Conservation (phyloP, 2,329 filamentous ascomycete genomes). For the Trichoderma lentiforme region DNA sequence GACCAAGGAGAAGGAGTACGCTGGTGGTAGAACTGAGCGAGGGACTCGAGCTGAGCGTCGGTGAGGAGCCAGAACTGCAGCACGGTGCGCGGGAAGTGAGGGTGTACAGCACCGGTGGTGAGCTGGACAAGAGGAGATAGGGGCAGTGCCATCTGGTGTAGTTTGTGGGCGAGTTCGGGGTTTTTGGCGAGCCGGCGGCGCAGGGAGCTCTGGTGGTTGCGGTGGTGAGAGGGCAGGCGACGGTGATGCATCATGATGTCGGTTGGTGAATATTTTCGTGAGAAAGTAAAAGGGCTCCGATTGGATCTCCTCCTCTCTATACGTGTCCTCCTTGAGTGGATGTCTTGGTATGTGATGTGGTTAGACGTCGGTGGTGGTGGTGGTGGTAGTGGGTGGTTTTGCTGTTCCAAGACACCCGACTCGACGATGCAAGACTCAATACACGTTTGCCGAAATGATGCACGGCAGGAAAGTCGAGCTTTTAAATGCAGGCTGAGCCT, state of each 20-base stretch:
- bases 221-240: conserved; percentile 33
- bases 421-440: background rate
- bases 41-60: conserved; percentile 63
- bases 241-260: conserved; percentile 33
- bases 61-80: conserved; percentile 73
- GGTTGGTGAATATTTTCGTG: background rate
- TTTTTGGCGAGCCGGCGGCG: conserved; percentile 40
- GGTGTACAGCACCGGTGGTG: conserved; percentile 59
- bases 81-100: conserved; percentile 62
- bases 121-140: conserved; percentile 66
- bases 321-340: background rate
- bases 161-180: conserved; percentile 57
- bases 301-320: background rate
- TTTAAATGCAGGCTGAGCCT: background rate
- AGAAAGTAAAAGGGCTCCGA: background rate
- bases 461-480: background rate
- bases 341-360: background rate
- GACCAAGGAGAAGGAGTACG: conserved; percentile 54
- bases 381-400: background rate
- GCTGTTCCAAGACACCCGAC: background rate
- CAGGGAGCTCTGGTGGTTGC: conserved; percentile 25
- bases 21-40: conserved; percentile 74
- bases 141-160: conserved; percentile 61
- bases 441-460: background rate
- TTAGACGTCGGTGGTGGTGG: background rate